Conservation (phyloP, 352 stramenopile genomes). For the Globisporangium polare region DNA sequence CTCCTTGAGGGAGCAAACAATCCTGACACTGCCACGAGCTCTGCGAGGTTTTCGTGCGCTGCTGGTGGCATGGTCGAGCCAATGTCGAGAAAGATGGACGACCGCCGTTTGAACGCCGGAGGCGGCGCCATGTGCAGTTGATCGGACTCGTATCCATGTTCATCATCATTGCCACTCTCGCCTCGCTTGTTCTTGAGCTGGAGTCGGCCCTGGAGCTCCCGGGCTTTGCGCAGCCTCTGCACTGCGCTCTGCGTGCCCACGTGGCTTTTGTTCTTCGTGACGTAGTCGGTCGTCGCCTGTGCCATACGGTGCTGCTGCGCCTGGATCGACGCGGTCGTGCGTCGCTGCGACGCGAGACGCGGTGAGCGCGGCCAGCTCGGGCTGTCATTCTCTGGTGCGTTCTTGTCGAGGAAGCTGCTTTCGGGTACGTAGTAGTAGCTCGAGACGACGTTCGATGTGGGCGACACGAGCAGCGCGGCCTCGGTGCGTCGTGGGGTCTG, state of each 20-base stretch:
- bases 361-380: constrained; percentile 40
- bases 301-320: constrained; percentile 5
- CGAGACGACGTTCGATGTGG: constrained; percentile 44
- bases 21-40: background rate
- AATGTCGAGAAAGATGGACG: constrained; percentile 29
- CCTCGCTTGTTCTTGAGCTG: constrained; percentile 3
- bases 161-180: background rate
- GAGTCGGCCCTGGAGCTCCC: background rate
- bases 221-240: constrained; percentile 16
- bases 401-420: constrained; percentile 29
- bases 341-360: constrained; percentile 26
- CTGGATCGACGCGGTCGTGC: constrained; percentile 9
- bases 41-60: background rate
- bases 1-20: background rate
- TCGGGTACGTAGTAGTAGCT: constrained; percentile 56
- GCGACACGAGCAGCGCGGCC: constrained; percentile 20
- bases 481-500: constrained; percentile 42
- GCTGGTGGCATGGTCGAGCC: constrained; percentile 5
- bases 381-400: constrained; percentile 23
- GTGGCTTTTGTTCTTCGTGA: constrained; percentile 27
- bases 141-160: background rate
- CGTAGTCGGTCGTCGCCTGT: constrained; percentile 22
- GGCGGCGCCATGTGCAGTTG: background rate
- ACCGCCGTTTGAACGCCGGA: constrained; percentile 25
- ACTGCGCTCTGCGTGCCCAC: constrained; percentile 24